phyloP scores from a whole-genome alignment of 2,329 filamentous ascomycete species.

The Cladophialophora chaetospira region DNA sequence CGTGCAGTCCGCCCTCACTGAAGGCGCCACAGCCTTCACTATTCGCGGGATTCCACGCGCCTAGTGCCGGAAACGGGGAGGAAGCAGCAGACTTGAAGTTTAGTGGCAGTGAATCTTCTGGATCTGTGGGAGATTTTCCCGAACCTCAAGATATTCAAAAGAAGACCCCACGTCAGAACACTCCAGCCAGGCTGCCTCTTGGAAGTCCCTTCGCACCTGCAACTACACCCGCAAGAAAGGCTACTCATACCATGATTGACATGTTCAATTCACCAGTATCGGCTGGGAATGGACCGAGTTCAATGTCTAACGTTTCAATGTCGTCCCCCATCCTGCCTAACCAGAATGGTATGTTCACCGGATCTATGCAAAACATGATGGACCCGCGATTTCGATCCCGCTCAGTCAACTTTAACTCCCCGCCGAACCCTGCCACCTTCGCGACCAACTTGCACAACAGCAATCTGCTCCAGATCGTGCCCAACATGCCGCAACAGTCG shows the following conservation, averaged over 20 bases:
- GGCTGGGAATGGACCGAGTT: not conserved
- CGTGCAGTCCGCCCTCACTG: not conserved
- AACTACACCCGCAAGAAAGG: not conserved
- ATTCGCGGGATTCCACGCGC: not conserved
- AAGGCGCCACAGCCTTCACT: not conserved
- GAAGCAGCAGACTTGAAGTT: not conserved
- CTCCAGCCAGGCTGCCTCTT: not conserved
- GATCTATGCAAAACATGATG: not conserved
- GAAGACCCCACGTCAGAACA: not conserved
- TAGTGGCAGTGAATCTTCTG: not conserved
- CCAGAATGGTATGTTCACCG: not conserved
- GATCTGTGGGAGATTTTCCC: not conserved
- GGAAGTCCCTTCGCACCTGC: slow-evolving; percentile 1
- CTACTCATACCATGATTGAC: not conserved
- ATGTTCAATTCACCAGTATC: not conserved
- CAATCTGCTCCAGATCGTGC: not conserved
- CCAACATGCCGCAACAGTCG: not conserved
- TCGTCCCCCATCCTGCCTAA: not conserved
- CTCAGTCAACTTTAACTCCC: not conserved
- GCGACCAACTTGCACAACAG: not conserved
- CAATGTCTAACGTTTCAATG: not conserved
- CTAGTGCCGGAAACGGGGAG: not conserved
- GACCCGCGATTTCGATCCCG: not conserved
- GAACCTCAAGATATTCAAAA: not conserved
- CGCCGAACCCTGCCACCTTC: not conserved